Base-by-base conservation (phyloP, 768 basidiomycete species). In the Amyloporia xantha region DNA sequence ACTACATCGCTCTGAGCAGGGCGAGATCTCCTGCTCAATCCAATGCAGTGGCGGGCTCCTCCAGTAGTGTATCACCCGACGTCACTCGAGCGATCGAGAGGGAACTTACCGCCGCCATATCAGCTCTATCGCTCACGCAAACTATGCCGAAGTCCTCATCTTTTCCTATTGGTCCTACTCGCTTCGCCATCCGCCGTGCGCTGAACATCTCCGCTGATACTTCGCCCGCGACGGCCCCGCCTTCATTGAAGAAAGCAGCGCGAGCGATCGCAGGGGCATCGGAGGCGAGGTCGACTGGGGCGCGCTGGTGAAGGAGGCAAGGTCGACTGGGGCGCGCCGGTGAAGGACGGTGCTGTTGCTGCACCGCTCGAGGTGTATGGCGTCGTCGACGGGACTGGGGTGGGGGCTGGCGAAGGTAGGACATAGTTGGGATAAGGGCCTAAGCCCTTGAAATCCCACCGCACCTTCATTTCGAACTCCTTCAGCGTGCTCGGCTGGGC, bases 401-500 rank as follows among this genome's bases (percentile, higher is more conserved):
- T 54, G 7, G 65, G 65, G 2, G 62, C 60, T 17, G 64, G 59
- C 56, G 81, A 75, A 0, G 78, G 72, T 0, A 84, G 70, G 0
- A 77, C 72, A 51, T 86, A 85, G 0, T 78, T 76, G 0, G 85
- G 85, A 48, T 83, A 88, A 0, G 78, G 74, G 0, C 78, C 76
- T 1, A 64, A 57, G 4, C 76, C 71, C 27, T 67, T 66, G 52
- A 86, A 89, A 48, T 90, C 86, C 9, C 70, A 69, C 27, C 71
- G 70, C 0, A 86, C 77, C 59, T 76, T 76, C 0, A 60, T 59
- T 57, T 87, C 82, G 59, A 89, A 89, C 33, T 76, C 79, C 3
- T 59, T 54, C 0, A 90, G 68, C 0, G 81, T 79, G 0, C 70
- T 60, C 0, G 81, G 77, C 44, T 88, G n/a, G n/a, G n/a, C n/a